phyloP scores from a whole-genome alignment of 2,329 filamentous ascomycete genomes.

The Trichophyton rubrum region DNA sequence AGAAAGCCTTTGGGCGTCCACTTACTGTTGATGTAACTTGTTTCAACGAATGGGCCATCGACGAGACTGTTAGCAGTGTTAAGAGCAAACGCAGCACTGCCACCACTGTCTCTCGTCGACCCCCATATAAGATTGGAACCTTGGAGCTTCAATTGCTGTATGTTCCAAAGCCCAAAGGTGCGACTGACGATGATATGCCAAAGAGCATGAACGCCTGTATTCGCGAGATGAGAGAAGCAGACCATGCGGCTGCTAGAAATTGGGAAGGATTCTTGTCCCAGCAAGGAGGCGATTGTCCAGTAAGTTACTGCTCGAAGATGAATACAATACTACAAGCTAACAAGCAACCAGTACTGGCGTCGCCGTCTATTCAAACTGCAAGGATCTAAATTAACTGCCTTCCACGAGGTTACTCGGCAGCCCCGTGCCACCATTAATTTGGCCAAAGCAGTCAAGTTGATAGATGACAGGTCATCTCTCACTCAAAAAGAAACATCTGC shows the following conservation, averaged over 20 bases:
- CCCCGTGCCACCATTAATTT: conserved; percentile 95
- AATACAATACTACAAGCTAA: conserved; percentile 19
- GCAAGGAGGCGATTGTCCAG: conserved; percentile 92
- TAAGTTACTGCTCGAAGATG: conserved; percentile 42
- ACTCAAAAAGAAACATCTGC: conserved; percentile 72
- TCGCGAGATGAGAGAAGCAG: conserved; percentile 80
- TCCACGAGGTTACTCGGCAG: conserved; percentile 88
- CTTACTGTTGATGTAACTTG: conserved; percentile 80
- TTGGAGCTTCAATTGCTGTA: conserved; percentile 88
- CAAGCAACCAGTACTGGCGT: conserved; percentile 66
- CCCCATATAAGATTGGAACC: conserved; percentile 95
- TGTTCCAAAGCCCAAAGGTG: conserved; percentile 78
- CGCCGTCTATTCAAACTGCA: conserved; percentile 92
- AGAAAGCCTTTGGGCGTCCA: conserved; percentile 74
- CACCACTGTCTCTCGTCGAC: conserved; percentile 56
- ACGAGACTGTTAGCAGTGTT: conserved; percentile 72
- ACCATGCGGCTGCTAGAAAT: conserved; percentile 61
- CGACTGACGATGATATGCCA: conserved; percentile 89
- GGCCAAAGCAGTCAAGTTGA: conserved; percentile 79
- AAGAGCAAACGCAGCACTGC: conserved; percentile 76
- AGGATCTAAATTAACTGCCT: conserved; percentile 84
- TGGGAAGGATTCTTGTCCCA: conserved; percentile 89
- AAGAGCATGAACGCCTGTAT: conserved; percentile 98
- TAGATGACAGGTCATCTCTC: conserved; percentile 77
- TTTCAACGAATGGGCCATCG: conserved; percentile 97